phyloP scores from a whole-genome alignment of 2,329 filamentous ascomycete genomes.

The Aureobasidium sp. region DNA sequence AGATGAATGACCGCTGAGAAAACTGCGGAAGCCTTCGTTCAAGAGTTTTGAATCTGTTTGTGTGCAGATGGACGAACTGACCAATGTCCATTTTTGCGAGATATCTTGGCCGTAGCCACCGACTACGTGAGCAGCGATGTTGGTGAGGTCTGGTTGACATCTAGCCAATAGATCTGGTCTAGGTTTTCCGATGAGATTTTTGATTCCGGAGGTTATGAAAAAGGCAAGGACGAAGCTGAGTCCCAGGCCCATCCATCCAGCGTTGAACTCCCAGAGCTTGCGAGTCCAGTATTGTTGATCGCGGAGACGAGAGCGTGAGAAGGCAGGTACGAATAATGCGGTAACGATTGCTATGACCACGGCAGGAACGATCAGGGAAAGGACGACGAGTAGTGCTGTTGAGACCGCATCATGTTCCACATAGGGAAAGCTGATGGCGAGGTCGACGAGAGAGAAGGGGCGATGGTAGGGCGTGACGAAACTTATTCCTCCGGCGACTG shows the following conservation, averaged over 20 bases:
- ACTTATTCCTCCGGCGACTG: slow-evolving; percentile 42
- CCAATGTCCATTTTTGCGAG: slow-evolving; percentile 55
- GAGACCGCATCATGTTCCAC: slow-evolving; percentile 64
- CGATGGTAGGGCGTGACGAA: slow-evolving; percentile 56
- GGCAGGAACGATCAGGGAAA: slow-evolving; percentile 56
- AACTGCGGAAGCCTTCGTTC: slow-evolving; percentile 77
- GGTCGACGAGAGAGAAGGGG: slow-evolving; percentile 64
- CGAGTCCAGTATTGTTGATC: slow-evolving; percentile 62
- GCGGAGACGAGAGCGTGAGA: slow-evolving; percentile 40
- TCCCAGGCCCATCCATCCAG: slow-evolving; percentile 70
- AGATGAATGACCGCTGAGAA: slow-evolving; percentile 68
- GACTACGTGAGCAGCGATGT: slow-evolving; percentile 50
- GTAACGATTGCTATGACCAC: slow-evolving; percentile 60
- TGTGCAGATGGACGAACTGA: slow-evolving; percentile 67
- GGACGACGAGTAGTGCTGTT: slow-evolving; percentile 54
- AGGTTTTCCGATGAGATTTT: slow-evolving; percentile 61
- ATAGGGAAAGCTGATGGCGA: slow-evolving; percentile 71
- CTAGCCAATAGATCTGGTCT: slow-evolving; percentile 57
- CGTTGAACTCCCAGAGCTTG: slow-evolving; percentile 85
- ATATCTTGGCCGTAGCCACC: slow-evolving; percentile 49
- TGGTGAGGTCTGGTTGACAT: slow-evolving; percentile 65
- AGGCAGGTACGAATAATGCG: slow-evolving; percentile 49
- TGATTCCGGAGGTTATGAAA: slow-evolving; percentile 78
- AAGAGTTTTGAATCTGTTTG: slow-evolving; percentile 53
- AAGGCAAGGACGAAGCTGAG: slow-evolving; percentile 64